Evolutionary conservation across 2,329 filamentous ascomycete species (phyloP).

Genomic region (Stagonosporopsis rhizophila): DNA sequence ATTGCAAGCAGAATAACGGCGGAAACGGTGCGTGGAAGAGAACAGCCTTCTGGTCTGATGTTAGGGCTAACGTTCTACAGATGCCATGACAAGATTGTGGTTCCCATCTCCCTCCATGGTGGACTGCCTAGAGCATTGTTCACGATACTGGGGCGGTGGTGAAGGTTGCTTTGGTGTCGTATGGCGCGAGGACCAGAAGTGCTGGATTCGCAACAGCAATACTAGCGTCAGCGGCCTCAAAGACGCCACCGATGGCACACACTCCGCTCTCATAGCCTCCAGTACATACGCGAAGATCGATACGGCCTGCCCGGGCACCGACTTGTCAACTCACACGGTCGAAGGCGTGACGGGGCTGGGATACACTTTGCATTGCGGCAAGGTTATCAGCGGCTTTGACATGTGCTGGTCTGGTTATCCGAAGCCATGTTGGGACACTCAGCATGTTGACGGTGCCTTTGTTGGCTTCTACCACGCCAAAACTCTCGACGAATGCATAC

Average conservation of each 20-base stretch:
- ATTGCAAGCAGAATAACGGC: conserved; percentile 40
- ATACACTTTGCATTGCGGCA: conserved; percentile 41
- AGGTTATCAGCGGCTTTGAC: conserved; percentile 31
- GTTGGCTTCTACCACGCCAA: conserved; percentile 38
- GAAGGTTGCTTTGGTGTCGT: conserved; percentile 44
- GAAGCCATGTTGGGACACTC: conserved; percentile 22
- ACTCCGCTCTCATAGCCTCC: conserved; percentile 31
- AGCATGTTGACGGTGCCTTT: conserved; percentile 20
- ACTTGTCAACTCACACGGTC: conserved; percentile 32
- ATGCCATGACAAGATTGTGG: conserved; percentile 12
- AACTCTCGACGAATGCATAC: conserved; percentile 37
- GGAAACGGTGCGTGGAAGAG: conserved; percentile 29
- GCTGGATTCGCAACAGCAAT: conserved; percentile 41
- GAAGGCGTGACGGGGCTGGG: conserved; percentile 29
- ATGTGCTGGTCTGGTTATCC: conserved; percentile 32
- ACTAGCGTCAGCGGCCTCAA: conserved; percentile 21
- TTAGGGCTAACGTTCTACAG: background rate
- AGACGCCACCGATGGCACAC: conserved; percentile 21
- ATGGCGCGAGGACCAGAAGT: conserved; percentile 29
- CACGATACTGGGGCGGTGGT: conserved; percentile 37
- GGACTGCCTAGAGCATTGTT: conserved; percentile 44
- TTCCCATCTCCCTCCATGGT: conserved; percentile 28
- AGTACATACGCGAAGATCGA: conserved; percentile 28
- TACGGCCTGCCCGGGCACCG: conserved; percentile 31
- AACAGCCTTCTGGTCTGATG: background rate